Conservation (phyloP, 108 stramenopile species). For the Stephanodiscus triporus region DNA sequence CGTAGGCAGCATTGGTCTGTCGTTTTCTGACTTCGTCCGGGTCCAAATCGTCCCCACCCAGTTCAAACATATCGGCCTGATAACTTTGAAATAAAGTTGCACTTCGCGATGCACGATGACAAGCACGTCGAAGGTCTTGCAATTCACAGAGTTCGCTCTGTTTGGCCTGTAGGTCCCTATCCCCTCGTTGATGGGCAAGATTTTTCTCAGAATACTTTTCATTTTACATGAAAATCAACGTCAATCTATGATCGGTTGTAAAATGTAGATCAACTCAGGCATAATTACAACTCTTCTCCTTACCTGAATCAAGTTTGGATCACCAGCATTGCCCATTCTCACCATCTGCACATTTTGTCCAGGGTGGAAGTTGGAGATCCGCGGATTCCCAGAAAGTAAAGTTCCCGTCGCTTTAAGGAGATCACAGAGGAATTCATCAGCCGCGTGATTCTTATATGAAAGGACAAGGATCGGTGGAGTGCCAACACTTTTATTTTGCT, state of each 20-base stretch:
- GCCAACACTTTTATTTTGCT: slow-evolving; percentile 29
- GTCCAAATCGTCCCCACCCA: background rate
- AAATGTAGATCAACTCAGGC: too few relatives aligned
- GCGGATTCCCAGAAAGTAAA: slow-evolving; percentile 6
- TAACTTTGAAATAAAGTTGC: slow-evolving; percentile 17
- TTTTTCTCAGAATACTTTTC: slow-evolving; percentile 30
- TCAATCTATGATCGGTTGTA: background rate
- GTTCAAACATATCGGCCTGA: slow-evolving; percentile 30
- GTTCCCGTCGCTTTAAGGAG: slow-evolving; percentile 28
- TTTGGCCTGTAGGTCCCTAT: background rate
- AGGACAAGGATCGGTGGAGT: slow-evolving; percentile 52
- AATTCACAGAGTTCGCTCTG: slow-evolving; percentile 20
- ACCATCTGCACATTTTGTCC: slow-evolving; percentile 2
- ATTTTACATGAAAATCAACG: slow-evolving; percentile 6
- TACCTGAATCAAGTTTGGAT: slow-evolving; percentile 10
- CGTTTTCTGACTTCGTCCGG: slow-evolving; percentile 5
- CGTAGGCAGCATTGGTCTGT: slow-evolving; percentile 25
- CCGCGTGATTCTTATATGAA: slow-evolving; percentile 55
- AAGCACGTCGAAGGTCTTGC: slow-evolving; percentile 19
- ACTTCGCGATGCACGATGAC: slow-evolving; percentile 16
- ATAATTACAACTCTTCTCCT: too few relatives aligned
- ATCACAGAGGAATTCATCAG: slow-evolving; percentile 50
- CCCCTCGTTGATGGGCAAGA: slow-evolving; percentile 19
- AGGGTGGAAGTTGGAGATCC: background rate
- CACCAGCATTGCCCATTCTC: background rate